Base-by-base conservation (phyloP, 83 land plant genomes). In the Picea engelmannii region DNA sequence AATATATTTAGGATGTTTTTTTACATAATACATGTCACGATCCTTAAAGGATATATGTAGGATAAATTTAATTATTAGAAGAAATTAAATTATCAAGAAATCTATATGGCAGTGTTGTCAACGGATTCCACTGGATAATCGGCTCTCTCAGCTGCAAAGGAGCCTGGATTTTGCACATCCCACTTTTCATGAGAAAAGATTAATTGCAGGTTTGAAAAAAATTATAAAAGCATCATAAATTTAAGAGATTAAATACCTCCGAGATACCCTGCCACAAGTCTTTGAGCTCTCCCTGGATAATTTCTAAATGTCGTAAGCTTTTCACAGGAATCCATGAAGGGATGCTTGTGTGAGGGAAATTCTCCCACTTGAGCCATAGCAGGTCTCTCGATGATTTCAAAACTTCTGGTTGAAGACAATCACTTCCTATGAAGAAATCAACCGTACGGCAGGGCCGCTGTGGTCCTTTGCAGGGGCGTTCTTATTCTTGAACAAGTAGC, bases 301-400 rank as follows among this genome's bases (percentile, higher is more conserved):
- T 24, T n/a, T 10, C 24, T 7, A 65, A 65, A 65, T 24, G 12
- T 24, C 2, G 27, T 5, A 65, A 20, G 21, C 24, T 69, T 17
- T 69, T 18, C 73, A 69, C 7, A 35, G 73, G 73, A 69, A 69
- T 17, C 73, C 73, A 69, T 69, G 73, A 69, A 38, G 47, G 73
- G 38, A 69, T 69, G 21, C 21, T 35, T 69, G 18, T 16, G 16
- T 69, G 21, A 15, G 16, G 18, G n/a, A 44, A 31, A 38, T 20
- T 4, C 20, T 69, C 44, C 35, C 35, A 20, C 47, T 69, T 18
- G 40, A 69, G 73, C 73, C 73, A 69, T 69, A 69, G 20, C n/a
- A 69, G 6, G 40, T 35, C 8, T 16, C 16, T 35, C 1, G 44
- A 38, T 17, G n/a, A 52, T 52, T 52, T 52, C 55, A 52, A 52